Evolutionary conservation across 352 stramenopile genomes (phyloP), one percentile per base, ranked within the genome.

Genomic region (Phytophthora aleatoria): DNA sequence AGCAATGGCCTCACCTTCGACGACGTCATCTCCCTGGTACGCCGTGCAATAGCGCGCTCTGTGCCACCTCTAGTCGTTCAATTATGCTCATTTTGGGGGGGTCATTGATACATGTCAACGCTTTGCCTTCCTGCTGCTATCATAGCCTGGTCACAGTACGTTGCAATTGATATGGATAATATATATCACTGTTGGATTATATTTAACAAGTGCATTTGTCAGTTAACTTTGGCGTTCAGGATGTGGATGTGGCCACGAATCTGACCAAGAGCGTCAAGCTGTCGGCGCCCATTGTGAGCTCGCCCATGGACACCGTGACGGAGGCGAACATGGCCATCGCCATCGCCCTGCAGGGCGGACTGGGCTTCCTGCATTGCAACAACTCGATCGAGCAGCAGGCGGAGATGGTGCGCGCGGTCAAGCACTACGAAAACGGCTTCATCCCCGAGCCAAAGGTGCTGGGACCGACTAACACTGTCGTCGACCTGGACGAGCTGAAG

Each of bases 291-390:
- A 96, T 99, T 53, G 94, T 99, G 36, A 98, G 92, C 16, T 99
- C 95, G 47, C 97, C 97, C 2, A 99, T 99, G 98, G 97, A 99
- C 83, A 99, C 97, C 16, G 98, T 99, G 35, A 99, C 98, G 20
- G 98, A 99, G 73, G 80, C 94, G 36, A 87, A 93, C 55, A 99
- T 99, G 97, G 97, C 98, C 24, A 99, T 99, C 58, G 87, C 89
- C 24, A 99, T 99, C 82, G 98, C 97, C 13, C 81, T 99, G 15
- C 96, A 99, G 68, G 98, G 98, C 15, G 93, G 96, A 16, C 97
- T 99, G 58, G 98, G 98, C 38, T 97, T 99, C 58, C 94, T 99
- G 56, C 98, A 99, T 78, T 99, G 98, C 76, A 99, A 99, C 89
- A 98, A 98, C 74, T 91, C 79, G 13, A 82, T 98, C 30, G 86